These are phyloP conservation scores for Penicillium corylophilum DNA, from an alignment of 2,329 filamentous ascomycete species.

Conservation along the genomic window DNA sequence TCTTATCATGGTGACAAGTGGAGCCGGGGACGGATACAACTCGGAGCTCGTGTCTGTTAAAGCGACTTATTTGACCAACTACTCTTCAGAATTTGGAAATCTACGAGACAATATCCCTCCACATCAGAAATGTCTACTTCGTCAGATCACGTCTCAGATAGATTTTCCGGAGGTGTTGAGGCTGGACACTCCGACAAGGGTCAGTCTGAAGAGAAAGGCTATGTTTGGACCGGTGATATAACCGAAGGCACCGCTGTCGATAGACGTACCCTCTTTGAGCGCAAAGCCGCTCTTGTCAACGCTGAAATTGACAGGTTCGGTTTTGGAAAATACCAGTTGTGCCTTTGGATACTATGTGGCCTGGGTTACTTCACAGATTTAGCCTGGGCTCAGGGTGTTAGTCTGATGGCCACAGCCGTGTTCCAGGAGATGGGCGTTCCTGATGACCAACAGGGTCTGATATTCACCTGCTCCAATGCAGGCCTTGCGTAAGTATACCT, in stretches of 20 bases:
- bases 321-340: slow-evolving; percentile 12
- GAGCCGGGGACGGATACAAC: no score
- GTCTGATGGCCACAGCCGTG: slow-evolving; percentile 8
- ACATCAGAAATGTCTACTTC: no score
- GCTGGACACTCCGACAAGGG: no score
- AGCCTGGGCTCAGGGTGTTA: slow-evolving; percentile 13
- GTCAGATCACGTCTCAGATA: no score
- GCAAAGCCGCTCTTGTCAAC: slow-evolving; percentile 6
- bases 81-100: no score
- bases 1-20: no score
- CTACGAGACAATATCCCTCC: no score
- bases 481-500: slow-evolving; percentile 5
- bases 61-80: no score
- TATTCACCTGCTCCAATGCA: slow-evolving; percentile 7
- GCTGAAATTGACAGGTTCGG: slow-evolving; percentile 13
- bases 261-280: slow-evolving; percentile 5
- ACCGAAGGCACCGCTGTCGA: neutral
- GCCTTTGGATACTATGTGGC: slow-evolving; percentile 11
- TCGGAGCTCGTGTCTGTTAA: no score
- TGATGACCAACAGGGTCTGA: slow-evolving; percentile 3
- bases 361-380: slow-evolving; percentile 13
- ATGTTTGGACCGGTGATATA: no score
- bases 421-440: slow-evolving; percentile 11
- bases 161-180: no score
- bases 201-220: no score